Evolutionary conservation across 1,284 basidiomycete species (phyloP).

Genomic region (Grifola frondosa): DNA sequence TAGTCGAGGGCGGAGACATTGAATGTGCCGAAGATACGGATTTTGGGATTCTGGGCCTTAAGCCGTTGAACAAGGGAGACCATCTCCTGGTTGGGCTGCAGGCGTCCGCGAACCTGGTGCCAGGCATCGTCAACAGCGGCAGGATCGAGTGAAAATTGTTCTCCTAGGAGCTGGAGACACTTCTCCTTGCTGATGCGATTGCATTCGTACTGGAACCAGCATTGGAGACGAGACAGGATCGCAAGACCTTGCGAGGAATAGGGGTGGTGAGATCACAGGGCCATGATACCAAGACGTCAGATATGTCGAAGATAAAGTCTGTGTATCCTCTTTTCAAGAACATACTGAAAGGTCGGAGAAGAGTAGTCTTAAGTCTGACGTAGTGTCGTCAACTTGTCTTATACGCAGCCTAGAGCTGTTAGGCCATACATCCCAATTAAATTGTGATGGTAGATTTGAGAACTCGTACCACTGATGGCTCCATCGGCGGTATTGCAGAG

Average conservation of each 20-base stretch:
- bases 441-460: too few relatives aligned
- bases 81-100: conserved; percentile 41
- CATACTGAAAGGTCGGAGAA: too few relatives aligned
- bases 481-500: too few relatives aligned
- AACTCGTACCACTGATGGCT: too few relatives aligned
- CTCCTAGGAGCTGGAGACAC: conserved; percentile 40
- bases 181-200: conserved; percentile 42
- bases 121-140: conserved; percentile 41
- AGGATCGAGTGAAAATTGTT: conserved; percentile 38
- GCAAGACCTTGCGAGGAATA: conserved; percentile 42
- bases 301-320: conserved; percentile 48
- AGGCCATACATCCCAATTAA: too few relatives aligned
- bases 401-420: too few relatives aligned
- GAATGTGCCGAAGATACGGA: conserved; percentile 51
- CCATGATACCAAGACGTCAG: conserved; percentile 58
- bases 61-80: conserved; percentile 45
- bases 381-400: too few relatives aligned
- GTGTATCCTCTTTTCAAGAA: conserved; percentile 22
- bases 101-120: conserved; percentile 41
- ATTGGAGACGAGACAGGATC: conserved; percentile 43
- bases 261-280: conserved; percentile 44
- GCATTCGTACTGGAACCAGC: conserved; percentile 20
- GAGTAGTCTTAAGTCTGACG: too few relatives aligned
- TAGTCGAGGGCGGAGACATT: conserved; percentile 55
- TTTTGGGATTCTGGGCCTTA: conserved; percentile 33